Percentiles rank a stretch among this genome's conserved stretches.
Conservation (phyloP, 202 grass and related monocot genomes). For the Cymbopogon flexuosus region DNA sequence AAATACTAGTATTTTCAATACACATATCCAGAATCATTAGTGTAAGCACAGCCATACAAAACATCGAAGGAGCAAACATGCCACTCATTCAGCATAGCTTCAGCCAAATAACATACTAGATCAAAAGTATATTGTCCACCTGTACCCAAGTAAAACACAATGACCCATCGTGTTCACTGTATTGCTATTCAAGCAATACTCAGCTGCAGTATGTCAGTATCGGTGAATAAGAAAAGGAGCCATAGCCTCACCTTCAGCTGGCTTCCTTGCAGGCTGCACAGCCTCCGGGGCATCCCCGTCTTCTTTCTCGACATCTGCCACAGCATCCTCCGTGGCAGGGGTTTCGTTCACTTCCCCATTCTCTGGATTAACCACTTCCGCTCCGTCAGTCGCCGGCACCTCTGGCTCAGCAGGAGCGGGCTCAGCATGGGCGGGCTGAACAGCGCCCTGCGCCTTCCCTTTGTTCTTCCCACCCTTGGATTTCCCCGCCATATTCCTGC, state of each 20-base stretch:
- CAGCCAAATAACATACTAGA: not conserved
- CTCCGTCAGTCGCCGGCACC: constrained; percentile 11
- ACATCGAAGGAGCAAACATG: not conserved
- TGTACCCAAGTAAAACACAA: not conserved
- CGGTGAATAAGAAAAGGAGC: not conserved
- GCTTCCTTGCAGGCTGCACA: constrained; percentile 36
- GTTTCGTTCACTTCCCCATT: constrained; percentile 47
- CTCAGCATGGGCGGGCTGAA: constrained; percentile 24
- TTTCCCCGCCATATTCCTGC: constrained; percentile 87
- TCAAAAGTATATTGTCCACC: not conserved
- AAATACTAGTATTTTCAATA: not conserved
- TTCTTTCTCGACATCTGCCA: constrained; percentile 25
- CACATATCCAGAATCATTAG: not conserved
- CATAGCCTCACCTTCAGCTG: constrained; percentile 59
- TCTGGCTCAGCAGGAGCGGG: constrained; percentile 4
- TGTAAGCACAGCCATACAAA: not conserved
- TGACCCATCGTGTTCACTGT: not conserved
- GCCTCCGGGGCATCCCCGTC: constrained; percentile 31
- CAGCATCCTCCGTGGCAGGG: constrained; percentile 15
- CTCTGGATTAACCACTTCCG: constrained; percentile 22
- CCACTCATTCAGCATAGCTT: not conserved
- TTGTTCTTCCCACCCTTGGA: constrained; percentile 78
- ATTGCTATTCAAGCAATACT: not conserved
- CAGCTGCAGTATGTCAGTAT: not conserved
- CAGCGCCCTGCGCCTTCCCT: constrained; percentile 36